Evolutionary conservation across 2,329 filamentous ascomycete genomes (phyloP).

Genomic region (Teratosphaeria zuluensis): DNA sequence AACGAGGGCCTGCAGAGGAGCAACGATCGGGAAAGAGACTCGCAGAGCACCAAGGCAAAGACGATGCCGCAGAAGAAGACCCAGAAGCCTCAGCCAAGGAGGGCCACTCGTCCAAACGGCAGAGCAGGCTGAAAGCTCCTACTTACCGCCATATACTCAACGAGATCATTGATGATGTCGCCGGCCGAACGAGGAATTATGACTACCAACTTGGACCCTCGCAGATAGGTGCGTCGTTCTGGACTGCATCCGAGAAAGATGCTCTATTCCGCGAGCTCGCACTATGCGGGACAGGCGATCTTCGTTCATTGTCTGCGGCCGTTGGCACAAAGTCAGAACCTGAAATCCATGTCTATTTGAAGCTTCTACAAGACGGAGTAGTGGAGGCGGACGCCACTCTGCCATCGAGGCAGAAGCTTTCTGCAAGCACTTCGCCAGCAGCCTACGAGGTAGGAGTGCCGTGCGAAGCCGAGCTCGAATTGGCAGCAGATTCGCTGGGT

Average conservation of each 20-base stretch:
- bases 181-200: background rate
- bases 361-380: slow-evolving; percentile 46
- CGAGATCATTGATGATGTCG: slow-evolving; percentile 44
- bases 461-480: slow-evolving; percentile 57
- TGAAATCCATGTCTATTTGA: slow-evolving; percentile 64
- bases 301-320: slow-evolving; percentile 51
- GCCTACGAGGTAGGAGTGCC: slow-evolving; percentile 61
- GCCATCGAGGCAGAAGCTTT: slow-evolving; percentile 29
- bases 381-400: slow-evolving; percentile 31
- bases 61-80: background rate
- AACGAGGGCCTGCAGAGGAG: background rate
- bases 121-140: slow-evolving; percentile 1
- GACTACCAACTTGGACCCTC: slow-evolving; percentile 25
- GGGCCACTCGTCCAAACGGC: background rate
- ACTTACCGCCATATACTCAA: slow-evolving; percentile 45
- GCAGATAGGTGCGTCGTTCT: slow-evolving; percentile 60
- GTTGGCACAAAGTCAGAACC: slow-evolving; percentile 63
- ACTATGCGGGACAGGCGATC: slow-evolving; percentile 53
- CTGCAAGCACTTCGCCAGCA: slow-evolving; percentile 52
- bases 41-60: background rate
- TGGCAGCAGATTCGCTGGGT: slow-evolving; percentile 56
- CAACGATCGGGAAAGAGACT: background rate
- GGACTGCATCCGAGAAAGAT: slow-evolving; percentile 63
- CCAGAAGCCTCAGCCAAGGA: background rate
- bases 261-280: slow-evolving; percentile 57